phyloP scores from a whole-genome alignment of 2,329 filamentous ascomycete genomes.

The Aspergillus brasiliensis region DNA sequence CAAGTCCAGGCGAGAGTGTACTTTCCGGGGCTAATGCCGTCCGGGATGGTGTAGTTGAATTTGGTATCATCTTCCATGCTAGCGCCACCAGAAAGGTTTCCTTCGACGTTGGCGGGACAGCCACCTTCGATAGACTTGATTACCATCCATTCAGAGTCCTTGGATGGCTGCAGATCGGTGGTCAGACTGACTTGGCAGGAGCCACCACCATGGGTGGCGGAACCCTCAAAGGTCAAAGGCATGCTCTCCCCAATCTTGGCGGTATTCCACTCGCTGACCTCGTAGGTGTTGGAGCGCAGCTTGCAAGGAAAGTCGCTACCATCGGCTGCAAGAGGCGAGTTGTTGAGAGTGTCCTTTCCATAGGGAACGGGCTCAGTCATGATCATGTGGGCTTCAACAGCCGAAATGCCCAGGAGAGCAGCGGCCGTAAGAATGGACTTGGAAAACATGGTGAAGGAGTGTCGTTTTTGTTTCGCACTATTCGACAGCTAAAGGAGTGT shows the following conservation, averaged over 20 bases:
- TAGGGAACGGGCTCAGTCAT: constrained; percentile 71
- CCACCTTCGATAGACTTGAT: constrained; percentile 86
- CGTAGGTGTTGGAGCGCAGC: constrained; percentile 46
- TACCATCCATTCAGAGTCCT: constrained; percentile 76
- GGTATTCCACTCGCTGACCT: constrained; percentile 54
- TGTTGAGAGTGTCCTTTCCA: constrained; percentile 53
- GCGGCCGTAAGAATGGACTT: constrained; percentile 36
- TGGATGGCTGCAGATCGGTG: constrained; percentile 70
- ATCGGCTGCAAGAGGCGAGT: constrained; percentile 62
- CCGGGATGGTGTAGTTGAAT: constrained; percentile 73
- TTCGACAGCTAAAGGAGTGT: constrained; percentile 24
- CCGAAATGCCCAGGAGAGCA: constrained; percentile 55
- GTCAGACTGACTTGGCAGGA: constrained; percentile 89
- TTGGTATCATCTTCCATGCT: constrained; percentile 51
- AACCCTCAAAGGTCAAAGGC: constrained; percentile 66
- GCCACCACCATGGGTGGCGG: constrained; percentile 83
- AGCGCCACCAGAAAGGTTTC: constrained; percentile 60
- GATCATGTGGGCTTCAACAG: constrained; percentile 73
- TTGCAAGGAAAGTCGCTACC: constrained; percentile 86
- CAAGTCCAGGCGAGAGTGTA: constrained; percentile 90
- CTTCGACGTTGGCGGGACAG: constrained; percentile 67
- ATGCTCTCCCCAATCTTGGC: constrained; percentile 67
- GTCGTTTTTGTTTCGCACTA: constrained; percentile 16
- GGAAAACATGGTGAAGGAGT: constrained; percentile 32
- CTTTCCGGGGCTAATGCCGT: constrained; percentile 70